Base-by-base conservation (phyloP, 306 rosid species). In the Lathyrus tuberosus region DNA sequence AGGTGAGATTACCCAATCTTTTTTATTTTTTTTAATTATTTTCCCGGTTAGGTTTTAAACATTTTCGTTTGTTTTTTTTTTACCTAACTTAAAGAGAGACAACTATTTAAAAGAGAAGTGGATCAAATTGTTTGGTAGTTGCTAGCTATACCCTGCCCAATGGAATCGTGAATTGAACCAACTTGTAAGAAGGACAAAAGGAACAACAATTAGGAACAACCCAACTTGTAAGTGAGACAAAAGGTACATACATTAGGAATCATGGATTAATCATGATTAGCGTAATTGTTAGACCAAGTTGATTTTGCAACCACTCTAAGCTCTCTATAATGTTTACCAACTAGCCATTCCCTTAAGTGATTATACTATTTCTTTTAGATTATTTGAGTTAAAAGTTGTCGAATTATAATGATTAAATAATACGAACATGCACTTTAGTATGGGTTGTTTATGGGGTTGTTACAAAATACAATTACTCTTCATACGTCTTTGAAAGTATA, bases 151-250 rank as follows among this genome's bases (percentile, higher is more conserved):
- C 16, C 11, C 14, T 33, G 41, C 31, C 41, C 10, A 57, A 5
- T 75, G 33, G 47, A 74, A 56, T 57, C 15, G 47, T 65, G 62
- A 33, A 66, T 44, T 14, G 42, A 56, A 33, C 40, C 73, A 74
- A 65, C 33, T 65, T 18, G 67, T 53, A 65, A 66, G 28, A 65
- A 26, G 78, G 71, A 74, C 28, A 42, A 74, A 31, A 65, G 66
- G 60, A 74, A 52, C 57, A 74, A 1, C 37, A 64, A 63, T 16
- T 62, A 40, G 71, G 65, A 52, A 40, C 12, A 13, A 53, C 28
- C 31, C 73, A 75, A 64, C 68, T 75, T 75, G 79, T 44, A 57
- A 65, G 67, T 44, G 62, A 42, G 67, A 65, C 73, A 56, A 65
- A 65, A 65, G 60, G 61, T 66, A 56, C 51, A 56, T 42, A 54